phyloP scores from a whole-genome alignment of 305 asterid species.

The Plantago coronopus region DNA sequence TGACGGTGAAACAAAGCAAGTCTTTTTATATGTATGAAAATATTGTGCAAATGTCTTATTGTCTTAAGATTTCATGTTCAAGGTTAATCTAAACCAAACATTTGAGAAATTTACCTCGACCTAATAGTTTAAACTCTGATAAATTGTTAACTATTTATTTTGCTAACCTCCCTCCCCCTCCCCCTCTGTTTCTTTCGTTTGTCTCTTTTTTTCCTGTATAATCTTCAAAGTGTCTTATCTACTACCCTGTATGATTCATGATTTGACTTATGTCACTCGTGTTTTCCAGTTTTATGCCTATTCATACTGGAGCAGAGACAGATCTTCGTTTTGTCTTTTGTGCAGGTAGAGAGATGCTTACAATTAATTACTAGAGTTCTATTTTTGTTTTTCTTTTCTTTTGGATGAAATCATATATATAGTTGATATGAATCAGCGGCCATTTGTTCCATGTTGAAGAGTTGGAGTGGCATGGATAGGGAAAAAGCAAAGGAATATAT shows the following conservation, averaged over 20 bases:
- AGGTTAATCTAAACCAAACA: no score
- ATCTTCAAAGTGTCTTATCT: constrained; percentile 5
- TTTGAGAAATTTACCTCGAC: no score
- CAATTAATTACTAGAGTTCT: constrained; percentile 4
- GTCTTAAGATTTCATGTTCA: no score
- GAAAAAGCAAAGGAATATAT: constrained; percentile 82
- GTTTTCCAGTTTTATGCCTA: constrained; percentile 78
- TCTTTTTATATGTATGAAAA: no score
- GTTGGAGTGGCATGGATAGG: constrained; percentile 88
- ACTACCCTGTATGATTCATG: constrained; percentile 5
- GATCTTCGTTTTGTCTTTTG: constrained; percentile 95
- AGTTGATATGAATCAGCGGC: constrained; percentile 54
- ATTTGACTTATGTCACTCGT: constrained; percentile 21
- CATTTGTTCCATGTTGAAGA: constrained; percentile 70
- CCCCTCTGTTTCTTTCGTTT: no score
- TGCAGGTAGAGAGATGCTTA: constrained; percentile 54
- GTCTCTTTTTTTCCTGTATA: not conserved
- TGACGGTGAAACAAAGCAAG: no score
- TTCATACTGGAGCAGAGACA: constrained; percentile 86
- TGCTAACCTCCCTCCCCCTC: no score
- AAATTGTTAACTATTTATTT: no score
- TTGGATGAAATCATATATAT: constrained; percentile 16
- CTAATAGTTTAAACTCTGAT: no score
- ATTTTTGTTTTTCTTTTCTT: constrained; percentile 3
- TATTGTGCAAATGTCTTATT: no score